Percentiles rank a stretch among this genome's conserved stretches.
Evolutionary conservation across 2,329 filamentous ascomycete species (phyloP).

Genomic region (Trichoderma koningii): DNA sequence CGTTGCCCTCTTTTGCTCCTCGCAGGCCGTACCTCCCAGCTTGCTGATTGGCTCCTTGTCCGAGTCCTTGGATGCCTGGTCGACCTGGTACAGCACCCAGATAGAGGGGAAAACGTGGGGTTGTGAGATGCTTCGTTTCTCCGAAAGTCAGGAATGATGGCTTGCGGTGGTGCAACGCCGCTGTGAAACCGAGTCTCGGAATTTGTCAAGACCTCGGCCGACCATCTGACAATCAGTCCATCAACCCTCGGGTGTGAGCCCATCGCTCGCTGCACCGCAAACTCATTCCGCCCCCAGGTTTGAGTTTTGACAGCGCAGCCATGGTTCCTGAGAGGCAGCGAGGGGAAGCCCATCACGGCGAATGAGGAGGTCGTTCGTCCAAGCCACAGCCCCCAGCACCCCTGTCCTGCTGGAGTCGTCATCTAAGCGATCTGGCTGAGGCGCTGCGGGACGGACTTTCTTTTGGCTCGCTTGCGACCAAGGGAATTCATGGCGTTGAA

Average conservation of each 20-base stretch:
- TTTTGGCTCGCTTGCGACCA: slow-evolving; percentile 1
- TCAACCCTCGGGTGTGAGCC: background rate
- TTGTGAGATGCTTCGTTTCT: background rate
- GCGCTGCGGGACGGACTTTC: background rate
- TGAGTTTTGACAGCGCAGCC: slow-evolving; percentile 23
- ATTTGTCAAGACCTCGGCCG: background rate
- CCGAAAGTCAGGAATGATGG: background rate
- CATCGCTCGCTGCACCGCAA: background rate
- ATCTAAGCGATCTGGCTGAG: slow-evolving; percentile 14
- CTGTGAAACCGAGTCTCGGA: slow-evolving; percentile 5
- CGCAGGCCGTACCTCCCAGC: background rate
- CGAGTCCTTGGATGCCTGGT: background rate
- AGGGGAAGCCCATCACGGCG: slow-evolving; percentile 6
- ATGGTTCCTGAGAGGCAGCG: slow-evolving; percentile 22
- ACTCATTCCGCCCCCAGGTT: background rate
- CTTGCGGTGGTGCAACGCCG: background rate
- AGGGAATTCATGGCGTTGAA: background rate
- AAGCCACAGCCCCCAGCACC: slow-evolving; percentile 11
- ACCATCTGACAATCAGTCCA: background rate
- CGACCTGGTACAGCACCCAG: background rate
- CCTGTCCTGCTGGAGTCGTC: slow-evolving; percentile 18
- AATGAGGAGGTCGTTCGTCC: slow-evolving; percentile 7
- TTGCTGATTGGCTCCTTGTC: slow-evolving; percentile 6
- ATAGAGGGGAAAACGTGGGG: slow-evolving; percentile 18
- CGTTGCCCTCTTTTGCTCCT: background rate